Percentiles rank a stretch among this genome's conserved stretches.
Conservation (phyloP, 805 yeast species). For the Saccharomycopsis sp. region DNA sequence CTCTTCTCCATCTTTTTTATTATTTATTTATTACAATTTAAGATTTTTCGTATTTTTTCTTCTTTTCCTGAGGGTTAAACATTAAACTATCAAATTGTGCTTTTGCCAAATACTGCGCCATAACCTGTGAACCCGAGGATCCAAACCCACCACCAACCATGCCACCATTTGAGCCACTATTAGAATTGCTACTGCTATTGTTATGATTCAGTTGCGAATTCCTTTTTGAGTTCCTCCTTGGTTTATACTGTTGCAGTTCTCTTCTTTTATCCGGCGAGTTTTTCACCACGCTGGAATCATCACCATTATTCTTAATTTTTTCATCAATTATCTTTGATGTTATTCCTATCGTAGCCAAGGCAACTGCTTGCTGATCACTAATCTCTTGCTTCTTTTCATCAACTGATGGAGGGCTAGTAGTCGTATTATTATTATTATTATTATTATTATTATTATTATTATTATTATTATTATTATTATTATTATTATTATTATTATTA, state of each 20-base stretch:
- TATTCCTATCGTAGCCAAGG: conserved; percentile 20
- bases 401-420: not conserved
- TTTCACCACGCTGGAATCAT: conserved; percentile 3
- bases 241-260: conserved; percentile 2
- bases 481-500: no score
- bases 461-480: no score
- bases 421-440: not conserved
- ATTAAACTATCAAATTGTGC: conserved; percentile 54
- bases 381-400: conserved; percentile 3
- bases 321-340: conserved; percentile 4
- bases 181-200: no score
- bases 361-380: conserved; percentile 19
- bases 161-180: conserved; percentile 13
- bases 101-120: conserved; percentile 75
- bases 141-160: conserved; percentile 11
- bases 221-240: not conserved
- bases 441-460: conserved; percentile 23
- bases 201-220: no score
- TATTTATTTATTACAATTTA: not conserved
- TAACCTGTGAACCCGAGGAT: conserved; percentile 60
- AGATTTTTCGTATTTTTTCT: not conserved
- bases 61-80: conserved; percentile 22
- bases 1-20: no score
- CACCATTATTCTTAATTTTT: not conserved
- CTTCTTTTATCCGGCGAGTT: conserved; percentile 7